Percentiles rank a stretch among this genome's conserved stretches.
Conservation (phyloP, 257 asterid species). For the Ilex asprella region DNA sequence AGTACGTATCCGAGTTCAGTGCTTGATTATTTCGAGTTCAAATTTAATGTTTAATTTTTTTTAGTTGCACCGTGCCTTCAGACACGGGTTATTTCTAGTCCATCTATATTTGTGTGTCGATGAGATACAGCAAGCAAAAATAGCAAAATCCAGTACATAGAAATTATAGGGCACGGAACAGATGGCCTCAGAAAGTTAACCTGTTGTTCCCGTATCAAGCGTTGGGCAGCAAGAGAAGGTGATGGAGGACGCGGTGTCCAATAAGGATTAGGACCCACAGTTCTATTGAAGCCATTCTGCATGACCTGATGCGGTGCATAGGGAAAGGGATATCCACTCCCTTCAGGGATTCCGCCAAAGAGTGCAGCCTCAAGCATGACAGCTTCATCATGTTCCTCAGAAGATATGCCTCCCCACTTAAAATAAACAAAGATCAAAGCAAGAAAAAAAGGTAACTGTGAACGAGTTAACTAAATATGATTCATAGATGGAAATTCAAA, state of each 20-base stretch:
- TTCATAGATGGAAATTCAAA: slow-evolving; percentile 3
- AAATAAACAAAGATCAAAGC: slow-evolving; percentile 14
- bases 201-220: slow-evolving; percentile 94
- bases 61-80: too few species aligned
- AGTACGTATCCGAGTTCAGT: too few species aligned
- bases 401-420: slow-evolving; percentile 98
- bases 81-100: too few species aligned
- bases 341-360: slow-evolving; percentile 95
- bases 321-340: slow-evolving; percentile 54
- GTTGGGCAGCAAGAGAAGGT: slow-evolving; percentile 94
- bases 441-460: background rate
- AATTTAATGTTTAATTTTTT: too few species aligned
- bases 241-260: slow-evolving; percentile 78
- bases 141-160: too few species aligned
- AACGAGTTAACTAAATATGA: background rate
- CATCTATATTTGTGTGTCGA: too few species aligned
- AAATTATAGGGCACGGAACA: too few species aligned
- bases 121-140: too few species aligned
- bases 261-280: slow-evolving; percentile 38
- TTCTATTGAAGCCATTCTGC: slow-evolving; percentile 52
- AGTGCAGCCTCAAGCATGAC: slow-evolving; percentile 99
- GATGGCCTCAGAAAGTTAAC: slow-evolving; percentile 25
- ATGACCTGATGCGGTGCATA: slow-evolving; percentile 53
- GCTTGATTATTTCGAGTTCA: too few species aligned
- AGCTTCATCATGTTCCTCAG: slow-evolving; percentile 96